A percentile compares a stretch with the other conserved stretches of the same genome.
phyloP scores from a whole-genome alignment of 345 rosid genomes.

The Erysimum cheiranthoides region DNA sequence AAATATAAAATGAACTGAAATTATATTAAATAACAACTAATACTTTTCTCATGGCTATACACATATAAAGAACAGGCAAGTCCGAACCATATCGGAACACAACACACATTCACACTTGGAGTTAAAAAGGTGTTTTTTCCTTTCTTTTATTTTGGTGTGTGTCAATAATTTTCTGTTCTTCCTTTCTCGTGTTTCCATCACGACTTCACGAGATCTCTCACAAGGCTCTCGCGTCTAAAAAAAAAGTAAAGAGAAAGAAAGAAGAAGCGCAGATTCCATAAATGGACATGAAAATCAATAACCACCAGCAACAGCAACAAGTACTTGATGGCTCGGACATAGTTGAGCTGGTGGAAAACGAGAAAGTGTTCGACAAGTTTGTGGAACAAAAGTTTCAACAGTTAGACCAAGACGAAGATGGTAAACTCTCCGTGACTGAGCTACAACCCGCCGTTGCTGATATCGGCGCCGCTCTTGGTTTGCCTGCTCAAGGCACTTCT shows the following conservation, averaged over 20 bases:
- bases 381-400: conserved; percentile 85
- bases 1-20: conserved; percentile 21
- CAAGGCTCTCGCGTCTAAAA: conserved; percentile 39
- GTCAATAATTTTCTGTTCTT: conserved; percentile 27
- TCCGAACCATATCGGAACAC: conserved; percentile 15
- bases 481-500: conserved; percentile 83
- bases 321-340: conserved; percentile 88
- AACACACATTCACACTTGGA: conserved; percentile 9
- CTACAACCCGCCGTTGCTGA: conserved; percentile 94
- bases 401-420: conserved; percentile 80
- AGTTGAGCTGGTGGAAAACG: conserved; percentile 86
- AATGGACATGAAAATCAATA: conserved; percentile 49
- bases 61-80: conserved; percentile 29
- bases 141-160: neutral
- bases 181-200: conserved; percentile 46
- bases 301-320: conserved; percentile 49
- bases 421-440: conserved; percentile 82
- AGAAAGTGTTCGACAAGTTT: conserved; percentile 73
- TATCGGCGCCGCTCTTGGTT: conserved; percentile 91
- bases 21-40: conserved; percentile 1
- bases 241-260: conserved; percentile 12
- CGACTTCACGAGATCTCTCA: conserved; percentile 47
- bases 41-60: neutral
- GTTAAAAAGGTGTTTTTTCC: neutral
- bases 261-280: conserved; percentile 39